Conservation (phyloP, 2,329 filamentous ascomycete species). For the Huntiella moniliformis region DNA sequence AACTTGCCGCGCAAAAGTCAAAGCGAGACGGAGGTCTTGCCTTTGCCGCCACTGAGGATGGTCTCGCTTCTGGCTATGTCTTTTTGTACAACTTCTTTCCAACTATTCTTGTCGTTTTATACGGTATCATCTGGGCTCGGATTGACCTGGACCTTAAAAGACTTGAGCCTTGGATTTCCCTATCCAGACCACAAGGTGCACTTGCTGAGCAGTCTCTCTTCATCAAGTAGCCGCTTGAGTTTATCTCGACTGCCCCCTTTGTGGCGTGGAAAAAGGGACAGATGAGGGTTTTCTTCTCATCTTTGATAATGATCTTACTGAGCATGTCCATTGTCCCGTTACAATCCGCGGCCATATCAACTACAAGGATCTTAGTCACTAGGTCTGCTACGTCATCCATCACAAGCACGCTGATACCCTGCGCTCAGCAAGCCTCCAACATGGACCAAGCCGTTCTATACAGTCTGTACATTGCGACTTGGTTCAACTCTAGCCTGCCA, state of each 20-base stretch:
- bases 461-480: slow-evolving; percentile 25
- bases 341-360: slow-evolving; percentile 35
- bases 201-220: slow-evolving; percentile 27
- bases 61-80: slow-evolving; percentile 19
- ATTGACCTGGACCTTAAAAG: slow-evolving; percentile 39
- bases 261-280: slow-evolving; percentile 23
- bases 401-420: slow-evolving; percentile 13
- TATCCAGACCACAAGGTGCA: slow-evolving; percentile 29
- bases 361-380: slow-evolving; percentile 15
- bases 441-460: slow-evolving; percentile 24
- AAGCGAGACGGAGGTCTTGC: slow-evolving; percentile 23
- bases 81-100: slow-evolving; percentile 33
- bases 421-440: slow-evolving; percentile 12
- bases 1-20: slow-evolving; percentile 25
- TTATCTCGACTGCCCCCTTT: slow-evolving; percentile 19
- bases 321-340: slow-evolving; percentile 36
- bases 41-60: slow-evolving; percentile 14
- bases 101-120: slow-evolving; percentile 33
- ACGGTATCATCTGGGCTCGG: slow-evolving; percentile 39
- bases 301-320: slow-evolving; percentile 28
- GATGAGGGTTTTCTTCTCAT: slow-evolving; percentile 32
- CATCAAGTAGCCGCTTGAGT: slow-evolving; percentile 31
- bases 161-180: slow-evolving; percentile 40
- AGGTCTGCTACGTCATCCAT: neutral
- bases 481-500: slow-evolving; percentile 26